phyloP scores from a whole-genome alignment of 2,329 filamentous ascomycete species.

The Fusarium chuoi region DNA sequence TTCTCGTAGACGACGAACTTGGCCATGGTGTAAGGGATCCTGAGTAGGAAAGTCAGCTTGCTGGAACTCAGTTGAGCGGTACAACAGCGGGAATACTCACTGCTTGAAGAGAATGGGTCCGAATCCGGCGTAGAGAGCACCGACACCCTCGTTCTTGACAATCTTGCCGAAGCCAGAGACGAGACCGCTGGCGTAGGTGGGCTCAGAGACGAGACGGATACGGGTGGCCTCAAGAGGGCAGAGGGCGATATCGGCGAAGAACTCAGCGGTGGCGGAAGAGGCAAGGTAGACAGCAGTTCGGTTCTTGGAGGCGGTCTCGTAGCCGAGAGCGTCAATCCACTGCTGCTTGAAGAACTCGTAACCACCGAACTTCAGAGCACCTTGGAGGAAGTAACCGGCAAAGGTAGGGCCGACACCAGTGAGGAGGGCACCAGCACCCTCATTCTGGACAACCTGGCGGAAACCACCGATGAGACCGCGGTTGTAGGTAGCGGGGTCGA shows the following conservation, averaged over 20 bases:
- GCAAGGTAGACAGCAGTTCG: constrained; percentile 84
- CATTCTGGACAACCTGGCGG: constrained; percentile 83
- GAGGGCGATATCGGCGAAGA: constrained; percentile 82
- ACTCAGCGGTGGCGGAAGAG: constrained; percentile 72
- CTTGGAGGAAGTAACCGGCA: constrained; percentile 93
- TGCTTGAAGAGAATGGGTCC: constrained; percentile 79
- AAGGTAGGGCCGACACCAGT: constrained; percentile 88
- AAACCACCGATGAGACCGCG: constrained; percentile 86
- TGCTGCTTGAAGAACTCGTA: constrained; percentile 98
- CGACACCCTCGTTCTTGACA: constrained; percentile 81
- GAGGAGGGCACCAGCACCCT: constrained; percentile 86
- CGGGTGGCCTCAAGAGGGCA: constrained; percentile 93
- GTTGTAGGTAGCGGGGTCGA: constrained; percentile 91
- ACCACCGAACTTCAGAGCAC: constrained; percentile 92
- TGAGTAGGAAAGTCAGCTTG: constrained; percentile 49
- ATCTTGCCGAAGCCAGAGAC: constrained; percentile 86
- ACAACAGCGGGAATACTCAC: constrained; percentile 43
- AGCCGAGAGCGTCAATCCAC: constrained; percentile 81
- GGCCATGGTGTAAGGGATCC: constrained; percentile 92
- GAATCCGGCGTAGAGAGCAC: constrained; percentile 92
- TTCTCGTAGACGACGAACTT: constrained; percentile 97
- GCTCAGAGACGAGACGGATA: constrained; percentile 91
- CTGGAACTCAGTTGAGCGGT: neutral
- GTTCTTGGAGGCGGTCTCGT: constrained; percentile 81
- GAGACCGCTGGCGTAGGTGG: constrained; percentile 84